Evolutionary conservation across 306 rosid species (phyloP).

Genomic region (Castanea sativa): DNA sequence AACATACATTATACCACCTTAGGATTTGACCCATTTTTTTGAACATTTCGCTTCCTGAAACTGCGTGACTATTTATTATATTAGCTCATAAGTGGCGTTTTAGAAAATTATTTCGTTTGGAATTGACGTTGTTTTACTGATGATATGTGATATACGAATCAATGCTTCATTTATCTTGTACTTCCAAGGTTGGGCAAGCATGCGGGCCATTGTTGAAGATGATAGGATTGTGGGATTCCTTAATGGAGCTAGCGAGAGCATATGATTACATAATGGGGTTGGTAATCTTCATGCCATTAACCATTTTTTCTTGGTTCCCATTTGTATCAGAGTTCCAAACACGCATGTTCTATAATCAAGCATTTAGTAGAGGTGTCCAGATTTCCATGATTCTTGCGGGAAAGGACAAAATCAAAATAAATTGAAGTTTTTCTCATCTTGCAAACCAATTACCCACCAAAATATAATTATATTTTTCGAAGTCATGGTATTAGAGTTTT

Average conservation of each 20-base stretch:
- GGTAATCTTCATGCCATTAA: conserved; percentile 72
- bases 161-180: not conserved
- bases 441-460: too few relatives aligned
- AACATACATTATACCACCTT: too few relatives aligned
- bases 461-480: too few relatives aligned
- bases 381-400: conserved; percentile 94
- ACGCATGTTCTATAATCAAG: conserved; percentile 89
- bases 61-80: not conserved
- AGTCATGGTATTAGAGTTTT: too few relatives aligned
- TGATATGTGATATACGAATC: not conserved
- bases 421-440: not conserved
- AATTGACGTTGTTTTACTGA: not conserved
- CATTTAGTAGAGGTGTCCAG: conserved; percentile 93
- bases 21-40: not conserved
- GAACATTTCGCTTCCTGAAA: not conserved
- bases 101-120: not conserved
- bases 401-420: conserved; percentile 29
- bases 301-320: conserved; percentile 87
- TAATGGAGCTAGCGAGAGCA: conserved; percentile 81
- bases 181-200: conserved; percentile 72
- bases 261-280: conserved; percentile 88
- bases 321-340: conserved; percentile 90
- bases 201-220: conserved; percentile 58
- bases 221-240: conserved; percentile 67
- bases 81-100: not conserved